Evolutionary conservation across 1,139 yeast species (phyloP), one percentile per base, ranked within the genome.

Genomic region (Saccharomyces hybrid): DNA sequence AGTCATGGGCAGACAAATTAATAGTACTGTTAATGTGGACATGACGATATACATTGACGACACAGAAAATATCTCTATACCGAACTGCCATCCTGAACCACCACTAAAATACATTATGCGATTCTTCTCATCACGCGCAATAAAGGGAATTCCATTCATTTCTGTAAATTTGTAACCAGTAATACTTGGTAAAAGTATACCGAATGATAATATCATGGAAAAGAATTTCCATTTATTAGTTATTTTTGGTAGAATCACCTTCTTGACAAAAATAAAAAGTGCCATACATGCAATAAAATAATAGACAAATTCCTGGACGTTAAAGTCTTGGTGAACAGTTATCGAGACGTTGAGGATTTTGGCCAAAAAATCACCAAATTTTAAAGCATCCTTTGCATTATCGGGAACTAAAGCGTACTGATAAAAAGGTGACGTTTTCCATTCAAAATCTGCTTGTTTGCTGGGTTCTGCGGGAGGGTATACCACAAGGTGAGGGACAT

Each of bases 111-210:
- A 75, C 67, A 84, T 75, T 42, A 81, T 69, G 5, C 73, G 70
- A 5, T 80, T 79, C 4, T 68, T 63, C 8, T 77, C 78, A 61
- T 76, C 73, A 54, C 73, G 73, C 1, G 86, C 82, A n/a, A 86
- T 61, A 54, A 86, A 81, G 3, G 91, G 89, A 1, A 82, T 80
- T 2, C 77, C 76, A 59, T 81, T 75, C 55, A 83, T 82, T 30
- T 78, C 69, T 1, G 86, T 78, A 63, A 82, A 86, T 69, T 81
- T 83, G 60, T 79, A 80, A 1, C 95, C 95, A 41, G 86, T 76
- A 8, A 78, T 69, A 55, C 80, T 78, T 0, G 76, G 58, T 51
- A 80, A 67, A n/a, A 82, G 72, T 5, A 77, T 62, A 0, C 68
- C 57, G 8, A 83, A 67, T 11, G 78, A 68, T 1, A 82, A 49